Base-by-base conservation (phyloP, 768 basidiomycete genomes). In the Boletus vermiculosoides region DNA sequence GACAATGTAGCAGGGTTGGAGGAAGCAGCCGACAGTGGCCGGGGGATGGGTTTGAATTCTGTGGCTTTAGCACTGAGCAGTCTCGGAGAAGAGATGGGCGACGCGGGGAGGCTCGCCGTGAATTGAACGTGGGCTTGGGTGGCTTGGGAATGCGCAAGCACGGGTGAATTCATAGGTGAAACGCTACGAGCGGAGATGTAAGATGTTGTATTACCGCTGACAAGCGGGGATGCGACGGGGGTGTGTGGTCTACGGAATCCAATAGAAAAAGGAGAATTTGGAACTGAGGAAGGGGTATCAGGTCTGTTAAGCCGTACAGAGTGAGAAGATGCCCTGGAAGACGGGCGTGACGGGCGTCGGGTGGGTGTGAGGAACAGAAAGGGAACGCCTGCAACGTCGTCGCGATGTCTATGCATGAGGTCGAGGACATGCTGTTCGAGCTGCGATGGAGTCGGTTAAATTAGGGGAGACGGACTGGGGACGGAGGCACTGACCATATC, bases 371-470 rank as follows among this genome's bases (percentile, higher is more conserved):
- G 77, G 74, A 88, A 90, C 54, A 92, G 76, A 69, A 93, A 93
- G 0, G 90, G 90, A 7, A 91, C 87, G 20, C 88, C 88, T 13
- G 87, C 84, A 40, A 88, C 76, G 76, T 92, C 87, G 80, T 96
- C 94, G 59, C 85, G 81, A 71, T 94, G 91, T 74, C 90, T 89
- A 75, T 98, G 95, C 95, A 98, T 97, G 59, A 97, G 82, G 68
- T 96, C 93, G 20, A 98, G 78, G 56, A 94, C 91, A 68, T 87
- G 84, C 64, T 94, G 90, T 68, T 97, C 94, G 59, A 93, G 77
- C 88, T 92, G 63, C 6, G 50, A 57, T 57, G 64, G 57, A 58
- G 44, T 52, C 45, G 54, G 52, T 58, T 59, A 52, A 59, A 66
- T 71, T 62, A 58, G 28, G 12, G 18, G 30, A 20, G 56, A 59